phyloP scores from a whole-genome alignment of 2,329 filamentous ascomycete genomes.

The Fusarium sp. region DNA sequence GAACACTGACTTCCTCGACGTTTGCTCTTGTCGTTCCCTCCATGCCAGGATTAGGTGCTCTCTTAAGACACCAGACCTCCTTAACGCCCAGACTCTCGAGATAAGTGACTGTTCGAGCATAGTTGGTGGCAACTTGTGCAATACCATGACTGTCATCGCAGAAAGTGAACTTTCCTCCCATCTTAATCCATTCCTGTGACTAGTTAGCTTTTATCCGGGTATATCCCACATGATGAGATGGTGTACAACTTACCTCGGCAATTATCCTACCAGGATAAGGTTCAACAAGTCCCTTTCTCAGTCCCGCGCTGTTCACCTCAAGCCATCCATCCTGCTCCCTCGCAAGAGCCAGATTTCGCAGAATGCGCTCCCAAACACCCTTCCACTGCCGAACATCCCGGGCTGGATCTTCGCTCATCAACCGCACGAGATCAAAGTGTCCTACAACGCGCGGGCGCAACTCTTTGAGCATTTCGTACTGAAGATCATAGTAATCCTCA shows the following conservation, averaged over 20 bases:
- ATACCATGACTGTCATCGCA: slow-evolving; percentile 96
- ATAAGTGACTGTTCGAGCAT: slow-evolving; percentile 76
- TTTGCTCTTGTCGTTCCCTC: slow-evolving; percentile 48
- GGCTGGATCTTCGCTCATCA: slow-evolving; percentile 78
- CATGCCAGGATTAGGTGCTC: slow-evolving; percentile 49
- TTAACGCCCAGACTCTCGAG: slow-evolving; percentile 73
- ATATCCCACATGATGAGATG: neutral
- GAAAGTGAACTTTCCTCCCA: slow-evolving; percentile 86
- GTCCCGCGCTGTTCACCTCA: slow-evolving; percentile 87
- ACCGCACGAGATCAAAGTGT: slow-evolving; percentile 91
- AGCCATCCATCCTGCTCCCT: slow-evolving; percentile 81
- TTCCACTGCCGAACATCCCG: slow-evolving; percentile 68
- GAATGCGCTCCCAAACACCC: slow-evolving; percentile 78
- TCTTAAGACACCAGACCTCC: slow-evolving; percentile 69
- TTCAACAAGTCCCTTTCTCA: slow-evolving; percentile 91
- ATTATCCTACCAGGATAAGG: slow-evolving; percentile 87
- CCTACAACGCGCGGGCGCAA: slow-evolving; percentile 84
- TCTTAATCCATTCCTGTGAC: slow-evolving; percentile 73
- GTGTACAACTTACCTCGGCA: slow-evolving; percentile 70
- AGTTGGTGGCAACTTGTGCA: slow-evolving; percentile 89
- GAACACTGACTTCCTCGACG: slow-evolving; percentile 58
- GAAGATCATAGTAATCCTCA: slow-evolving; percentile 88
- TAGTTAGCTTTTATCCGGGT: neutral
- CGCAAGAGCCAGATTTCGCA: slow-evolving; percentile 79
- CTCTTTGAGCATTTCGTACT: slow-evolving; percentile 80